Base-by-base conservation (phyloP, 495 filamentous ascomycete species). In the Hypomontagnella submonticulosa region DNA sequence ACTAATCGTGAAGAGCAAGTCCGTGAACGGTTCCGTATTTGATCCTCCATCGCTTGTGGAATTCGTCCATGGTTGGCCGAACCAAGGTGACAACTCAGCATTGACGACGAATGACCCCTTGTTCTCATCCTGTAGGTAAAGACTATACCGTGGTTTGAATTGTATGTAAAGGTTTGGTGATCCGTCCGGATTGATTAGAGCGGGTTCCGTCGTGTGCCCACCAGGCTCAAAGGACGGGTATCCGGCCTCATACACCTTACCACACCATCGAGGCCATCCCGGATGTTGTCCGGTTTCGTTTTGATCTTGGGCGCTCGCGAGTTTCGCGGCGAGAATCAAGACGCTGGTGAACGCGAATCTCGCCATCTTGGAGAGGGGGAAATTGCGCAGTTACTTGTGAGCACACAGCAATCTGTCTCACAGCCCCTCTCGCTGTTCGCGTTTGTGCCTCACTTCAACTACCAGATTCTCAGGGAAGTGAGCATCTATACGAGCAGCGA, bases 181-280 rank as follows among this genome's bases (percentile, higher is more conserved):
- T 0, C 60, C 71, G n/a, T 76, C 65, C 7, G 80, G 78, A 37
- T 63, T 69, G 18, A 61, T 60, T 0, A 62, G 64, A 0, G 71
- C 34, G 2, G 89, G 88, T 23, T 76, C 65, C 2, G 76, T 57
- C 0, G 87, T 77, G 69, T 81, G 80, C 11, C 89, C 89, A 50
- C 86, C 87, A 0, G 88, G 88, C 38, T 88, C 77, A 64, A 87
- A 87, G 3, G 77, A 79, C 0, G 79, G 76, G 71, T 87, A 86
- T 73, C 78, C 81, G 6, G 80, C 44, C 41, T 79, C 57, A 66
- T 88, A 88, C 0, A 85, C 85, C 61, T 87, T 88, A 4, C 85
- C 85, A 61, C 85, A 88, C 85, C 85, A 88, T 32, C 80, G 71
- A 15, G 78, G 79, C 79, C 78, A 80, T 23, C 80, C 80, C 5